Evolutionary conservation across 768 basidiomycete species (phyloP).

Genomic region (Suillus sp.): DNA sequence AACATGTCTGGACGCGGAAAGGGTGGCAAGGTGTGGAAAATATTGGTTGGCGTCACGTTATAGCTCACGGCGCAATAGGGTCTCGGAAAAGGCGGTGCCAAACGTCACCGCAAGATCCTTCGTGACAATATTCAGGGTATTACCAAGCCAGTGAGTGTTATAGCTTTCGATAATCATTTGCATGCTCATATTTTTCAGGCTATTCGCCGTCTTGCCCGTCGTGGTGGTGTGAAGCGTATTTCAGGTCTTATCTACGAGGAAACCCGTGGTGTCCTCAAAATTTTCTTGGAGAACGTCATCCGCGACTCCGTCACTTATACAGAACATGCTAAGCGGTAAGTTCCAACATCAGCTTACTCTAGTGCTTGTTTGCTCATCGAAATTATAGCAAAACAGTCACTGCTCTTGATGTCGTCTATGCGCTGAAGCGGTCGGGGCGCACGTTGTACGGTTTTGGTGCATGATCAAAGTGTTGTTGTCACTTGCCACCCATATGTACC

Average conservation of each 20-base stretch:
- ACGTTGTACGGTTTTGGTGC: not conserved
- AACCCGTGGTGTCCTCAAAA: not conserved
- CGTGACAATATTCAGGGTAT: not conserved
- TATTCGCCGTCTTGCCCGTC: not conserved
- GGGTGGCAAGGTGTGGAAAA: not conserved
- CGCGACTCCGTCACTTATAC: not conserved
- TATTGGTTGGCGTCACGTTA: not conserved
- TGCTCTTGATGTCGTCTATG: not conserved
- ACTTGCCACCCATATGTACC: not conserved
- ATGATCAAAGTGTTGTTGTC: not conserved
- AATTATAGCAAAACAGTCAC: not conserved
- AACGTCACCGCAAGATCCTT: not conserved
- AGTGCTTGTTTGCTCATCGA: not conserved
- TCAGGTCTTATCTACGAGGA: not conserved
- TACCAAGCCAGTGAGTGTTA: not conserved
- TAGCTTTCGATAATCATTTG: not conserved
- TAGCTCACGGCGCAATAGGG: not conserved
- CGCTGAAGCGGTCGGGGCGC: not conserved
- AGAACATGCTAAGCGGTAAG: not conserved
- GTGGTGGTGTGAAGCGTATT: not conserved
- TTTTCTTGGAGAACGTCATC: not conserved
- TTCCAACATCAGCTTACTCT: not conserved
- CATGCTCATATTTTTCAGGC: not conserved
- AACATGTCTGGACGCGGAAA: conserved; percentile 1
- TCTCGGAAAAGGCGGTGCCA: not conserved